Evolutionary conservation across 163 green algal genomes (phyloP).

Genomic region (Coccomyxa subellipsoidea): DNA sequence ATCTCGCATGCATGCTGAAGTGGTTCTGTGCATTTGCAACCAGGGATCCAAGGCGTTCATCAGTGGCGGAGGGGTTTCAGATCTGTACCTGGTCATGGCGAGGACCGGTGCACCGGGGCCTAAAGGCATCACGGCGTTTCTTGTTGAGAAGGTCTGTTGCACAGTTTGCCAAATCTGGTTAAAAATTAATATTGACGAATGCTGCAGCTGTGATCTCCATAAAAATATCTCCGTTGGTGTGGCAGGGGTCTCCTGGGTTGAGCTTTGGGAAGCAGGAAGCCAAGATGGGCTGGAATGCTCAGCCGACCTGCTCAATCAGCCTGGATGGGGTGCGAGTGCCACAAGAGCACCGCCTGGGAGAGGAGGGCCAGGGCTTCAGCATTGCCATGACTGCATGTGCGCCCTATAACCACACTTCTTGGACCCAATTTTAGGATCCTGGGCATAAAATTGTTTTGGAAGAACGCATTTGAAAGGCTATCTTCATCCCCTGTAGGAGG

Average conservation of each 20-base stretch:
- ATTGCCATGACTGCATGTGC: conserved; percentile 71
- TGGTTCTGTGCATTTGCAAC: background rate
- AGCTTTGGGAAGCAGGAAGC: conserved; percentile 73
- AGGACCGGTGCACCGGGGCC: conserved; percentile 52
- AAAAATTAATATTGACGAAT: too few species aligned
- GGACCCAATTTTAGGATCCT: too few species aligned
- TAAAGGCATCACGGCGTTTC: conserved; percentile 66
- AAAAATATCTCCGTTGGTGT: too few species aligned
- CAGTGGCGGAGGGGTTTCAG: conserved; percentile 42
- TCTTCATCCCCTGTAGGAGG: too few species aligned
- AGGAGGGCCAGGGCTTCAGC: conserved; percentile 68
- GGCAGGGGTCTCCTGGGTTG: conserved; percentile 52
- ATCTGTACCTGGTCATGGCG: conserved; percentile 83
- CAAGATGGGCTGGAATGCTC: conserved; percentile 82
- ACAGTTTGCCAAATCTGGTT: background rate
- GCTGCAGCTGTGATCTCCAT: too few species aligned
- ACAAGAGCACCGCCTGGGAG: conserved; percentile 43
- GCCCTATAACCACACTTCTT: background rate
- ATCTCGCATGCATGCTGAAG: too few species aligned
- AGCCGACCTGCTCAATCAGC: conserved; percentile 67
- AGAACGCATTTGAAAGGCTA: too few species aligned
- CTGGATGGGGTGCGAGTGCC: conserved; percentile 70
- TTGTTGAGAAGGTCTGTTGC: conserved; percentile 54
- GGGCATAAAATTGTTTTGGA: too few species aligned
- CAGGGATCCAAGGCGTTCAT: conserved; percentile 41